Evolutionary conservation across 306 rosid species (phyloP).

Genomic region (Prunus kanzakura): DNA sequence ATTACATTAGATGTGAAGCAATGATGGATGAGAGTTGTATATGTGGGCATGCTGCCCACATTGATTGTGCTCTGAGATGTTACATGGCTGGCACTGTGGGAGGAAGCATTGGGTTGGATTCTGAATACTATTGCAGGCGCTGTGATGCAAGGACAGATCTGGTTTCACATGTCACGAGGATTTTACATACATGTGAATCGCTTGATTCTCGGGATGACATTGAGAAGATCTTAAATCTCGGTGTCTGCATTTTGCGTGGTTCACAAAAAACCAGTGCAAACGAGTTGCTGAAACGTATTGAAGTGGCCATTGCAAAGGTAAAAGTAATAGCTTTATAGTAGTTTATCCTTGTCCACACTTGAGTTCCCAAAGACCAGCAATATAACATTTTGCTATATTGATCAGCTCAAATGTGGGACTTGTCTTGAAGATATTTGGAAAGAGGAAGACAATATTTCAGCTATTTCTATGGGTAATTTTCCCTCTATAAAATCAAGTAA

Average conservation of each 20-base stretch:
- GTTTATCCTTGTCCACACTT: slow-evolving; percentile 16
- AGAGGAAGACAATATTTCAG: slow-evolving; percentile 25
- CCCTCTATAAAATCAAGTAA: not conserved
- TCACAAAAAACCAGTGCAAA: slow-evolving; percentile 51
- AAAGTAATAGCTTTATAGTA: slow-evolving; percentile 7
- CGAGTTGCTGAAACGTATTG: slow-evolving; percentile 42
- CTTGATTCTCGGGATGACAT: slow-evolving; percentile 46
- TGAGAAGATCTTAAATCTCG: slow-evolving; percentile 54
- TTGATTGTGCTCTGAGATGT: slow-evolving; percentile 69
- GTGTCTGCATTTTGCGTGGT: slow-evolving; percentile 69
- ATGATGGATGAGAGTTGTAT: slow-evolving; percentile 32
- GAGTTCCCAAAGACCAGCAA: slow-evolving; percentile 15
- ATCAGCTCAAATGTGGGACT: slow-evolving; percentile 59
- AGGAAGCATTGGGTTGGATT: slow-evolving; percentile 61
- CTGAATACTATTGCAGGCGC: slow-evolving; percentile 75
- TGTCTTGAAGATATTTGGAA: slow-evolving; percentile 53
- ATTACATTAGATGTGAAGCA: slow-evolving; percentile 59
- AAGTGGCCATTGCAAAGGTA: slow-evolving; percentile 65
- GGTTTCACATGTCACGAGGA: slow-evolving; percentile 48
- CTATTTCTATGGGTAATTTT: slow-evolving; percentile 45
- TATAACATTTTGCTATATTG: slow-evolving; percentile 43
- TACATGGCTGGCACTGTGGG: slow-evolving; percentile 76
- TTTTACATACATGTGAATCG: slow-evolving; percentile 48
- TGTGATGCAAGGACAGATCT: slow-evolving; percentile 80
- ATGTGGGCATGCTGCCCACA: slow-evolving; percentile 79